phyloP scores from a whole-genome alignment of 306 rosid species.

The Medicago truncatula region MtrunA17r5.0-ANR NC_053043.1:3079501-3080000 shows the following conservation, averaged over 20 bases:
- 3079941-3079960: neutral
- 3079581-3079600: slow-evolving; percentile 15
- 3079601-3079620: neutral
- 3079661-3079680: slow-evolving; percentile 5
- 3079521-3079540: too few species aligned
- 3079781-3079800: slow-evolving; percentile 17
- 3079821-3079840: slow-evolving; percentile 6
- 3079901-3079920: neutral
- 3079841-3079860: neutral
- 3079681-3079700: slow-evolving; percentile 1
- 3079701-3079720: neutral
- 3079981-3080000: neutral
- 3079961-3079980: neutral
- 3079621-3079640: neutral
- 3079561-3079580: slow-evolving; percentile 32
- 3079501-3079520: neutral
- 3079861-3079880: neutral
- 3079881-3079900: neutral
- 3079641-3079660: neutral
- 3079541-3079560: neutral
- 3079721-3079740: neutral
- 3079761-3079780: slow-evolving; percentile 6
- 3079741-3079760: neutral
- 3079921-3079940: neutral
- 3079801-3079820: slow-evolving; percentile 4